Base-by-base conservation (phyloP, 2,329 filamentous ascomycete genomes). In the Cordyceps cicadae region DNA sequence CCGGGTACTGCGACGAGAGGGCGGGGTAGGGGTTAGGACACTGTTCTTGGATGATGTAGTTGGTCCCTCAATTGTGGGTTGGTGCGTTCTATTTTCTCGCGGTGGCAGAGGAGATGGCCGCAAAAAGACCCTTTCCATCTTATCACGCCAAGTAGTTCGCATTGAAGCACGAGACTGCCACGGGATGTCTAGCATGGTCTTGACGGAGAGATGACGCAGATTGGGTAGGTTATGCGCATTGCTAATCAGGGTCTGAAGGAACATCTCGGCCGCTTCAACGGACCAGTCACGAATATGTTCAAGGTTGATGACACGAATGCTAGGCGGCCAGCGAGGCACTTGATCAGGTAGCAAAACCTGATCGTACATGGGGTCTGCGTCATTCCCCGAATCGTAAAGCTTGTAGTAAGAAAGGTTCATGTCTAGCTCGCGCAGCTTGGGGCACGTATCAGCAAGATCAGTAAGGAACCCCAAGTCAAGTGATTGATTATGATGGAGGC, bases 111-210 rank as follows among this genome's bases (percentile, higher is more conserved):
- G 32, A 17, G 71, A 72, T 2, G 71, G 74, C 17, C 84, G 78
- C 54, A 86, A 79, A 67, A 90, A 92, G 3, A 91, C 81, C 14
- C 77, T 79, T 60, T 85, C 81, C 56, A 97, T 76, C 64, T 80
- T 86, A n/a, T 82, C 78, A 54, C 86, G 86, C 90, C 92, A 96
- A 64, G 84, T 83, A 65, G 88, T 85, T 45, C 92, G 84, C 68
- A 97, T 87, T n/a, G 81, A 81, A 19, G 89, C 89, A 48, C 93
- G 85, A 69, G 91, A 85, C 63, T 91, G 87, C 90, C 92, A 96
- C 12, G 88, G 86, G 51, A 86, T 82, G 68, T 92, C 85, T 53
- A 97, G 78, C 72, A 91, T 93, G 1, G 88, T 87, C 67, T 87
- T 89, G 65, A 97, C 82, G 1, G 83, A 80, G 12, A 97, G 76